Evolutionary conservation across 345 rosid species (phyloP).

Genomic region (Nasturtium officinale): DNA sequence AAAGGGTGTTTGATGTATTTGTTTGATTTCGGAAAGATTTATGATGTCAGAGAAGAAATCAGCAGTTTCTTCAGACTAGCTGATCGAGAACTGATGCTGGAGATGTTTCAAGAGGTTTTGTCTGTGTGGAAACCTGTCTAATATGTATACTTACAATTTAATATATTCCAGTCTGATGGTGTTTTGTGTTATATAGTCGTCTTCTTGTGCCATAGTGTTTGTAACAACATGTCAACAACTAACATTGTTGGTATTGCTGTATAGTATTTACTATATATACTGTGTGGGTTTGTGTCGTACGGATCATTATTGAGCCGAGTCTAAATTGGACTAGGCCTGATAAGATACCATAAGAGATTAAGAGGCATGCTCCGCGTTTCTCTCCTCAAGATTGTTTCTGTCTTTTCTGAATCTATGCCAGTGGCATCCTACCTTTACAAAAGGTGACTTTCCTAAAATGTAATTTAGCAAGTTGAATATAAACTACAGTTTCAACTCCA

Average conservation of each 20-base stretch:
- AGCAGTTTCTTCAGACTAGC: constrained; percentile 75
- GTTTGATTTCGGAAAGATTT: constrained; percentile 89
- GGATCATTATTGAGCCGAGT: background rate
- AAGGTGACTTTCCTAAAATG: too few species aligned
- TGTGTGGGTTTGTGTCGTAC: background rate
- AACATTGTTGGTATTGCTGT: constrained; percentile 13
- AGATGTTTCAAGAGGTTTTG: constrained; percentile 91
- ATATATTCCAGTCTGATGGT: background rate
- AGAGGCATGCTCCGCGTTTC: constrained; percentile 57
- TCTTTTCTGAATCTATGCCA: background rate
- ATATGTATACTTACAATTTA: background rate
- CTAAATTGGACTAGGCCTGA: constrained; percentile 7
- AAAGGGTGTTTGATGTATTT: constrained; percentile 81
- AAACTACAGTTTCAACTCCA: background rate
- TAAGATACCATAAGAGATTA: too few species aligned
- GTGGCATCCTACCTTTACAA: background rate
- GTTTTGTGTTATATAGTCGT: constrained; percentile 7
- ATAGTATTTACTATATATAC: background rate
- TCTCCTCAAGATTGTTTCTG: background rate
- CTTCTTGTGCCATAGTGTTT: background rate
- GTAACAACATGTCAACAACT: constrained; percentile 10
- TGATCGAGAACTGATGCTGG: constrained; percentile 77
- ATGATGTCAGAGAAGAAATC: constrained; percentile 79
- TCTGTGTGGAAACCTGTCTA: constrained; percentile 72
- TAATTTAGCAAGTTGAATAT: too few species aligned